A percentile compares a stretch with the other conserved stretches of the same genome.
Conservation (phyloP, 192 early-diverging fungal species). For the Backusella morwellensis region DNA sequence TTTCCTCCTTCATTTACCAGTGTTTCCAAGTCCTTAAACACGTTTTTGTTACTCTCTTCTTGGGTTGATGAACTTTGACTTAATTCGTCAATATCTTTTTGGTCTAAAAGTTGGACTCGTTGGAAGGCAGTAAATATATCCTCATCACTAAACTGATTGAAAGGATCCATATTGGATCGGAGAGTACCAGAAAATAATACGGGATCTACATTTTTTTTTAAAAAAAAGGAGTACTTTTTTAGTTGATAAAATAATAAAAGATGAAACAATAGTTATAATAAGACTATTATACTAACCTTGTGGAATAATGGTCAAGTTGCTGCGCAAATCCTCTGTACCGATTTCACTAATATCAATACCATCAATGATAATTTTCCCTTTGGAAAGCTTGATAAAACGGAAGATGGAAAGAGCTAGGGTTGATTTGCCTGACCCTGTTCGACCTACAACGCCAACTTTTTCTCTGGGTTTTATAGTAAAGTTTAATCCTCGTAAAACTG, state of each 20-base stretch:
- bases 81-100: constrained; percentile 6
- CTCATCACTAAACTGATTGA: constrained; percentile 72
- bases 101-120: constrained; percentile 54
- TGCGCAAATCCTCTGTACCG: constrained; percentile 74
- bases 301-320: constrained; percentile 75
- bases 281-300: constrained; percentile 50
- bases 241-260: constrained; percentile 1
- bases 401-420: constrained; percentile 77
- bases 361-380: constrained; percentile 78
- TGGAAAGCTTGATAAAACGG: constrained; percentile 69
- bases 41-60: constrained; percentile 1
- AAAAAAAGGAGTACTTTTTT: constrained; percentile 7
- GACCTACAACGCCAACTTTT: constrained; percentile 91
- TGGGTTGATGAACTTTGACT: background rate
- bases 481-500: constrained; percentile 74
- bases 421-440: constrained; percentile 86
- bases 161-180: constrained; percentile 89
- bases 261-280: constrained; percentile 35
- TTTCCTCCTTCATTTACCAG: constrained; percentile 79
- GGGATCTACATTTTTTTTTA: constrained; percentile 38
- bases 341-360: constrained; percentile 73
- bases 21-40: constrained; percentile 16
- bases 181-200: constrained; percentile 45
- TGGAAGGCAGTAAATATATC: constrained; percentile 77
- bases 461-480: constrained; percentile 59